phyloP scores from a whole-genome alignment of 106 monocot species.

The Phalaenopsis equestris region DNA sequence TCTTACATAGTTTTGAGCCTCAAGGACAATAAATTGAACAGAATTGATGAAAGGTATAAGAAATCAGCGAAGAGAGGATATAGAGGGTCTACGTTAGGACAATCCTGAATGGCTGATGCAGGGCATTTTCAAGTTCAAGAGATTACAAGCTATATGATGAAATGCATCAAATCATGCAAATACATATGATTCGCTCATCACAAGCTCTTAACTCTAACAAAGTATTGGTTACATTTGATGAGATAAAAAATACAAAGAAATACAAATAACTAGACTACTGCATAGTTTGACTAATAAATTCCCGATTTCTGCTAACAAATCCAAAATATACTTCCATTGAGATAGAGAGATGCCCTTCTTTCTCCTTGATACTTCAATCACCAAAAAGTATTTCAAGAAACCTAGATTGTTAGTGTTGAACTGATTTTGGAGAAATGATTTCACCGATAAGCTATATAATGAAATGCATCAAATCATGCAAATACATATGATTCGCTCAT shows the following conservation, averaged over 20 bases:
- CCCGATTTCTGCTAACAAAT: too few species aligned
- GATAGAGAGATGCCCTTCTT: too few species aligned
- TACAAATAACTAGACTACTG: not conserved
- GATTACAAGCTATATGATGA: not conserved
- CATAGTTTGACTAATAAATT: too few species aligned
- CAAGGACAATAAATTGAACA: not conserved
- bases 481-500: too few species aligned
- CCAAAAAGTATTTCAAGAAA: too few species aligned
- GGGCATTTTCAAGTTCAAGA: not conserved
- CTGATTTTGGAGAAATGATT: too few species aligned
- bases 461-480: too few species aligned
- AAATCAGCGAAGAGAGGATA: not conserved
- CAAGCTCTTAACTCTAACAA: not conserved
- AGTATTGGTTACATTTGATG: not conserved
- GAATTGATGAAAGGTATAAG: not conserved
- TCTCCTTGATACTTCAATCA: too few species aligned
- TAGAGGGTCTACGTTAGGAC: not conserved
- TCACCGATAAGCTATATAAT: too few species aligned
- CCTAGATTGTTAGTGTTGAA: too few species aligned
- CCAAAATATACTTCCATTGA: too few species aligned
- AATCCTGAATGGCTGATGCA: not conserved
- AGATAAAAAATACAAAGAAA: not conserved
- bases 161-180: not conserved
- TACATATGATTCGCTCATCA: not conserved
- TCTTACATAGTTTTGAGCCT: not conserved